Evolutionary conservation across 2,329 filamentous ascomycete species (phyloP), one percentile per base, ranked within the genome.

Genomic region (Grosmannia huntii): DNA sequence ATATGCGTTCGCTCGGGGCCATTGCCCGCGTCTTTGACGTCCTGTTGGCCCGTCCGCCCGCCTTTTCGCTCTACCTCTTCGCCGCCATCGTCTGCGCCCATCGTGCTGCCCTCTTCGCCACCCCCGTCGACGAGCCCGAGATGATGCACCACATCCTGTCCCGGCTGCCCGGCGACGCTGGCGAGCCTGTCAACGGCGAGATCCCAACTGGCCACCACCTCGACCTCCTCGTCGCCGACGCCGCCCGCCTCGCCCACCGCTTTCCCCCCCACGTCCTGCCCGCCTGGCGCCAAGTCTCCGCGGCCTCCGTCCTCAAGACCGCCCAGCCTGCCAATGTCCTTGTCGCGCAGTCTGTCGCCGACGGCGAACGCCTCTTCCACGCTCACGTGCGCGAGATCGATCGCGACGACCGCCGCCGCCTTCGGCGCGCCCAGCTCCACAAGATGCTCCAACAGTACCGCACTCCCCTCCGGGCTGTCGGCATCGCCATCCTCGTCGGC

Each of bases 21-120:
- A 97, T 99, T 67, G 83, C 90, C 38, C 83, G 94, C 27, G 75
- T 99, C 1, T 99, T 96, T 69, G 94, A 99, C 72, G 91, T 92
- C 57, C 80, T 99, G 53, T 78, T 99, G 5, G 89, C 92, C 3
- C 83, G 82, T 54, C 89, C 95, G 69, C 89, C 91, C n/a, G 86
- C 88, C 46, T 90, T 96, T 66, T 85, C 85, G 21, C 80, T 97
- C 56, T 99, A 99, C 70, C 79, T 97, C 57, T 97, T 96, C 71
- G 90, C 90, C 1, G 87, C 89, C 68, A 91, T 96, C 62, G 84
- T 96, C 49, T 77, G 95, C 38, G 83, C 85, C 52, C 86, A 92
- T 44, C 85, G 87, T 59, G 80, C 83, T 38, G 90, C 96, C 71
- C 80, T 99, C n/a, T 81, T 97, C 62, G 86, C 89, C 55, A 87